These are phyloP conservation scores for Huntiella savannae DNA, from an alignment of 2,329 filamentous ascomycete species.

Conservation along the genomic window DNA sequence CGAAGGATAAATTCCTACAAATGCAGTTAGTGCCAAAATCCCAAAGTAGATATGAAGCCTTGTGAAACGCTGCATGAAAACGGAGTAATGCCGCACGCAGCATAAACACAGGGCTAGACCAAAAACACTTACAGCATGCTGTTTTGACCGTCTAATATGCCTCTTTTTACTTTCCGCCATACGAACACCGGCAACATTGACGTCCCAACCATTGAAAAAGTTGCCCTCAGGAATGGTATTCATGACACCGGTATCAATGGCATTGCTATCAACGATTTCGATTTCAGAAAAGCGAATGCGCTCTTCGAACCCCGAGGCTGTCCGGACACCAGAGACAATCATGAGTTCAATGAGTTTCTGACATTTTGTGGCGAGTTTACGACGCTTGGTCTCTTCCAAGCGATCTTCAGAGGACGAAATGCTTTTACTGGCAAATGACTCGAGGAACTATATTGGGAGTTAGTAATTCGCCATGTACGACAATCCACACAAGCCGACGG, in stretches of 20 bases:
- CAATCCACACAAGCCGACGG: too few relatives aligned
- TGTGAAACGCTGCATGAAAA: neutral
- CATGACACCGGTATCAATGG: conserved; percentile 76
- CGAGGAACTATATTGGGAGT: conserved; percentile 53
- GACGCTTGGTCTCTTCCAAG: conserved; percentile 84
- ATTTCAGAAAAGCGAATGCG: conserved; percentile 91
- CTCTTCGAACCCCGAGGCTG: conserved; percentile 92
- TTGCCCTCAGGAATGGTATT: conserved; percentile 80
- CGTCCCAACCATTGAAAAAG: conserved; percentile 87
- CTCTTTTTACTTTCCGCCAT: conserved; percentile 26
- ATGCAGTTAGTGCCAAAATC: too few relatives aligned
- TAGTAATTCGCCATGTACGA: too few relatives aligned
- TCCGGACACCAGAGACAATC: conserved; percentile 97
- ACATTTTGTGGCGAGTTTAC: conserved; percentile 79
- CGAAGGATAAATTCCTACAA: conserved; percentile 70
- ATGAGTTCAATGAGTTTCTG: conserved; percentile 94
- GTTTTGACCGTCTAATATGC: too few relatives aligned
- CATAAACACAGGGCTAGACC: neutral
- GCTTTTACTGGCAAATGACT: conserved; percentile 91
- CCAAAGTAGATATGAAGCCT: too few relatives aligned
- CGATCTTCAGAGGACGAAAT: conserved; percentile 95
- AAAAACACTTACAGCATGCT: conserved; percentile 53
- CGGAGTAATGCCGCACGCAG: neutral
- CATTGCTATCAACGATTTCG: conserved; percentile 84
- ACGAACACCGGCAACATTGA: conserved; percentile 82